Evolutionary conservation across 768 basidiomycete species (phyloP).

Genomic region (Russula ochroleuca): DNA sequence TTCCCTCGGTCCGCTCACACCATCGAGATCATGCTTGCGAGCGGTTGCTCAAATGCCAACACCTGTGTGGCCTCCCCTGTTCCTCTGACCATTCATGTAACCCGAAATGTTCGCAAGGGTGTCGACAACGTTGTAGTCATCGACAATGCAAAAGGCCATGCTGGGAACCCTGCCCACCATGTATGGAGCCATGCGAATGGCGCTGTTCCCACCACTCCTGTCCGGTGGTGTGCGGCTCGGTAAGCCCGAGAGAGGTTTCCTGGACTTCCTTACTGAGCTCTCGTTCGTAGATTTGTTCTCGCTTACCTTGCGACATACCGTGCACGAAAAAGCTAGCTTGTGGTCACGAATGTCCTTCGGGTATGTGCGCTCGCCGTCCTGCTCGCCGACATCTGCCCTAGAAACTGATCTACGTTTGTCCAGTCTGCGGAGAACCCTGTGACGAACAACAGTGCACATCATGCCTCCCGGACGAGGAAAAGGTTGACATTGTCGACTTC

Average conservation of each 20-base stretch:
- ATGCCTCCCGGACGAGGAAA: conserved; percentile 32
- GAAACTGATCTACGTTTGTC: not conserved
- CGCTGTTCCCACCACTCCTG: conserved; percentile 36
- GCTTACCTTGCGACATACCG: conserved; percentile 37
- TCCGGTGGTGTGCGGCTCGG: conserved; percentile 38
- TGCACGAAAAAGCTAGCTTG: conserved; percentile 35
- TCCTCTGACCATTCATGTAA: conserved; percentile 33
- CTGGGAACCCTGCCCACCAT: conserved; percentile 35
- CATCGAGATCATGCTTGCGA: conserved; percentile 36
- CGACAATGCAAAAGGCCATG: conserved; percentile 33
- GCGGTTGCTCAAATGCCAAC: conserved; percentile 34
- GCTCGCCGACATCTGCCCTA: not conserved
- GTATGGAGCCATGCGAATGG: conserved; percentile 38
- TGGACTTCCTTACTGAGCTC: not conserved
- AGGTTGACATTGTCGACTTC: conserved; percentile 37
- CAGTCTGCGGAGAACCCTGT: conserved; percentile 42
- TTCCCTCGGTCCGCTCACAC: conserved; percentile 14
- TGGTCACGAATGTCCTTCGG: conserved; percentile 39
- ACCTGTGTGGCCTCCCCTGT: conserved; percentile 34
- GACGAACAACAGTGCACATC: conserved; percentile 33
- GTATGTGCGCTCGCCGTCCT: conserved; percentile 29
- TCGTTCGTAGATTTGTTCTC: conserved; percentile 35
- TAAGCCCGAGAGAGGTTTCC: conserved; percentile 24
- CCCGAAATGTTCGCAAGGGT: conserved; percentile 29
- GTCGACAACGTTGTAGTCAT: conserved; percentile 34